Evolutionary conservation across 2,329 filamentous ascomycete genomes (phyloP), one percentile per base, ranked within the genome.

Genomic region (Purpureocillium lavendulum): DNA sequence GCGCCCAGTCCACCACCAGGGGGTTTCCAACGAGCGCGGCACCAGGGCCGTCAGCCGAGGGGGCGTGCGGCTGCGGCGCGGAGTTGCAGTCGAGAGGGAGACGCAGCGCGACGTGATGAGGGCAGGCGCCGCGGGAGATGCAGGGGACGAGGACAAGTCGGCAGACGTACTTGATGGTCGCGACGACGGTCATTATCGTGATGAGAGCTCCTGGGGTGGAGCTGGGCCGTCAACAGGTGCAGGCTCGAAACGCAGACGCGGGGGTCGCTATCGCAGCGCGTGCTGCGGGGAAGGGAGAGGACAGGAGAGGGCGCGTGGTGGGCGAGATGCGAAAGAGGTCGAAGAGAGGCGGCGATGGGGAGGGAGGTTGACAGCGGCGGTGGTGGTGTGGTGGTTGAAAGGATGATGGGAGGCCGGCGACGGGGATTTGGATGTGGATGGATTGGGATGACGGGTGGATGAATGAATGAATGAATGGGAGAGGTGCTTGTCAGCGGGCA

Each of bases 131-230:
- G 39, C 30, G 41, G 45, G 41, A 38, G 34, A 35, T 43, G 45
- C 38, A 40, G 40, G 33, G 41, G 26, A 37, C 37, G 30, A 41
- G 36, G 39, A 45, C 36, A 38, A 43, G 41, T 44, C 40, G 35
- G 45, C 45, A 45, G 46, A 60, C 75, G 58, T 65, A 79, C 75
- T 79, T 79, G 65, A 79, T 79, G 54, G 75, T 79, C 68, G 74
- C 73, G 63, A 77, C 73, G 55, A 77, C 73, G 68, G 77, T 74
- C 60, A 67, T 73, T 62, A 56, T 63, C 55, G 52, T 53, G 58
- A 53, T 54, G 50, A 52, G 48, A 49, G 58, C 64, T 63, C 58
- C 60, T 59, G 47, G 44, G 49, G 41, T 56, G 61, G 64, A 64
- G 60, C 56, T 54, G 43, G 53, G 18, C 39, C 18, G 29, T 30